A percentile compares a stretch with the other conserved stretches of the same genome.
Evolutionary conservation across 352 stramenopile genomes (phyloP).

Genomic region (Pythium myriotylum): DNA sequence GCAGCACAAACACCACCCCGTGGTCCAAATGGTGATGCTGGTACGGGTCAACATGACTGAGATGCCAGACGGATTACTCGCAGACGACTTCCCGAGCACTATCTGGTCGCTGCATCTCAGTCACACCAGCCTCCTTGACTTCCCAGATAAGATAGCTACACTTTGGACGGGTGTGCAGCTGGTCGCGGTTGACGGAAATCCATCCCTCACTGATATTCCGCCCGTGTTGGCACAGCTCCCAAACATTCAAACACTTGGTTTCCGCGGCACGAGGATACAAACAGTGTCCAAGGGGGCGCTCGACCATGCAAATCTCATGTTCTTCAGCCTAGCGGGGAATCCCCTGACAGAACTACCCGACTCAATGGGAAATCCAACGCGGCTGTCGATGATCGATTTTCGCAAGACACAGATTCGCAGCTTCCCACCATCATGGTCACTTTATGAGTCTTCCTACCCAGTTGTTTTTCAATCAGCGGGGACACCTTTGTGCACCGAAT

Average conservation of each 20-base stretch:
- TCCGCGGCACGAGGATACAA: background rate
- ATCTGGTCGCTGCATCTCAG: slow-evolving; percentile 8
- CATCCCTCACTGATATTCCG: background rate
- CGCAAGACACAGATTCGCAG: background rate
- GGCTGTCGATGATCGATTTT: background rate
- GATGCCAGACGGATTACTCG: slow-evolving; percentile 1
- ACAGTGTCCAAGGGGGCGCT: background rate
- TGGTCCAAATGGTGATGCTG: slow-evolving; percentile 1
- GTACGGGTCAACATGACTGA: slow-evolving; percentile 4
- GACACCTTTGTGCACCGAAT: no score
- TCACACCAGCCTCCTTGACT: slow-evolving; percentile 3
- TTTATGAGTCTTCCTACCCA: no score
- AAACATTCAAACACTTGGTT: background rate
- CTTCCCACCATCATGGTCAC: background rate
- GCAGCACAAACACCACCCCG: background rate
- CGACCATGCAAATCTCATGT: background rate
- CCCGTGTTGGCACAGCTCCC: background rate
- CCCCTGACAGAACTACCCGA: background rate
- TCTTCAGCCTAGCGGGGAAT: background rate
- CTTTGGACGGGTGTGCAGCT: background rate
- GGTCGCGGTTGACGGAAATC: slow-evolving; percentile 2
- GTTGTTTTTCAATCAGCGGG: no score
- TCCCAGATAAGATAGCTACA: slow-evolving; percentile 1
- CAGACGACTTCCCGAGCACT: slow-evolving; percentile 3
- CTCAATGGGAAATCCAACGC: background rate